Evolutionary conservation across 148 eudicot species (phyloP).

Genomic region (Salicornia ramosissima): DNA sequence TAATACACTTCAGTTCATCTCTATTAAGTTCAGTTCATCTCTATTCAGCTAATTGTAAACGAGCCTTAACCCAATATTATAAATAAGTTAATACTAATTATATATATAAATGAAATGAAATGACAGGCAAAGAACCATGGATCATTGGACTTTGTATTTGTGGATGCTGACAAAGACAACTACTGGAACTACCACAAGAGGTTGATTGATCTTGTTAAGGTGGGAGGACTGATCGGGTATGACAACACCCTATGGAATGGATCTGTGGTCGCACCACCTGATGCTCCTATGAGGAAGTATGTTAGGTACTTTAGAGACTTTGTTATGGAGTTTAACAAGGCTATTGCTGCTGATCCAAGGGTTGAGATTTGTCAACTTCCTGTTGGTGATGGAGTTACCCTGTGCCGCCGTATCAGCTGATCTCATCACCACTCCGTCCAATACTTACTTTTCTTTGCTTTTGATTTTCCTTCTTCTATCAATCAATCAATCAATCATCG

Average conservation of each 20-base stretch:
- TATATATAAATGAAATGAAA: background rate
- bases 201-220: conserved; percentile 52
- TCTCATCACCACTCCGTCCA: background rate
- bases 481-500: no score
- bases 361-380: conserved; percentile 74
- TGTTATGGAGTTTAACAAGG: conserved; percentile 62
- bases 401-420: conserved; percentile 60
- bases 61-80: no score
- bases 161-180: conserved; percentile 77
- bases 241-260: conserved; percentile 85
- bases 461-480: no score
- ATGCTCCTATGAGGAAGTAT: conserved; percentile 65
- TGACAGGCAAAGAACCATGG: conserved; percentile 55
- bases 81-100: no score
- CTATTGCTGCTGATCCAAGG: conserved; percentile 58
- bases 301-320: conserved; percentile 63
- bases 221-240: conserved; percentile 66
- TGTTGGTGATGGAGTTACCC: conserved; percentile 62
- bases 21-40: no score
- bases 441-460: no score
- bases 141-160: conserved; percentile 53
- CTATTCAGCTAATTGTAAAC: no score
- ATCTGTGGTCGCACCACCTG: conserved; percentile 53
- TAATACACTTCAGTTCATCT: no score
- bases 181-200: conserved; percentile 67